phyloP scores from a whole-genome alignment of 345 rosid genomes.

The Eucalyptus tenuipes region DNA sequence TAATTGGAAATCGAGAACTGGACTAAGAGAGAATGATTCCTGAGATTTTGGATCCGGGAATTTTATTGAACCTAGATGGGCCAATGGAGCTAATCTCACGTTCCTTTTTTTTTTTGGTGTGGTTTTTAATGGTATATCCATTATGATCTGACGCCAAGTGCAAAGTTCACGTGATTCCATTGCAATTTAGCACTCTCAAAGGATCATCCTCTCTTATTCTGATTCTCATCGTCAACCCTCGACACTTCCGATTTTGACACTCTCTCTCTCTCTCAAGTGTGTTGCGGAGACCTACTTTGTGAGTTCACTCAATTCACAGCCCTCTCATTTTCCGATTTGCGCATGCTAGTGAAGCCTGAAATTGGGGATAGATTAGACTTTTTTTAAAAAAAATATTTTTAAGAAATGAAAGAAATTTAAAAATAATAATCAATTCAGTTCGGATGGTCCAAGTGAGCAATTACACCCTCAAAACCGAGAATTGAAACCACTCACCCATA shows the following conservation, averaged over 20 bases:
- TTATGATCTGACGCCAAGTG: background rate
- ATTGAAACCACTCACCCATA: accelerated
- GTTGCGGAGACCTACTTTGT: background rate
- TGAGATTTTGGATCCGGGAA: background rate
- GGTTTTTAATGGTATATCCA: background rate
- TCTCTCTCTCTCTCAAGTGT: background rate
- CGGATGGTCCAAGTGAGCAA: accelerated
- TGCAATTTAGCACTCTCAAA: background rate
- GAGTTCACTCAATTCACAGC: too few species aligned
- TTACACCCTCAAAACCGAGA: accelerated
- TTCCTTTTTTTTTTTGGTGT: background rate
- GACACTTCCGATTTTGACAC: background rate
- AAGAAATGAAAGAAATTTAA: background rate
- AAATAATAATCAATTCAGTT: too few species aligned
- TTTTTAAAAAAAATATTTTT: too few species aligned
- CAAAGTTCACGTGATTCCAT: background rate
- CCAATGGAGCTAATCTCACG: background rate
- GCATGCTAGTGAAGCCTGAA: background rate
- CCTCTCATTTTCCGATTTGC: too few species aligned
- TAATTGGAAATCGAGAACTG: background rate
- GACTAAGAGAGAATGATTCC: background rate
- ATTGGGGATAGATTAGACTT: background rate
- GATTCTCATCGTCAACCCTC: background rate
- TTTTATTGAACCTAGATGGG: background rate
- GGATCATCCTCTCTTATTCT: background rate